Conservation (phyloP, 2,329 filamentous ascomycete genomes). For the Aspergillaceae sp. region DNA sequence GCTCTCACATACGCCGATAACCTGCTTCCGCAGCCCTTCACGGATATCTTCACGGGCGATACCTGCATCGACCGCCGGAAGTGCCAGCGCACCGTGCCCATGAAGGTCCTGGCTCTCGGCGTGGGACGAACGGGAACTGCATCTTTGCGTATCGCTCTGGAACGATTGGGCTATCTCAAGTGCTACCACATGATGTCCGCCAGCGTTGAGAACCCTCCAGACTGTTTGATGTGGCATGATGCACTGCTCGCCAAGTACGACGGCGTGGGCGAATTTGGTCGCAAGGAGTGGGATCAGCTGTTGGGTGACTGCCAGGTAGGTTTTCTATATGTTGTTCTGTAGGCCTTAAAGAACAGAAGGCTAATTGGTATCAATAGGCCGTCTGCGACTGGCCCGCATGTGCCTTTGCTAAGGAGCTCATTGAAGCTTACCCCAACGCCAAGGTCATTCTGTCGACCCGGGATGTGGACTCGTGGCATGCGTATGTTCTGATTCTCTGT, state of each 20-base stretch:
- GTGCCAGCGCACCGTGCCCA: conserved; percentile 59
- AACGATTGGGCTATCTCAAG: conserved; percentile 57
- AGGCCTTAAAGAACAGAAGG: not conserved
- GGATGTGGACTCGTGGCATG: conserved; percentile 57
- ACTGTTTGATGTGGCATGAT: conserved; percentile 62
- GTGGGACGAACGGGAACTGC: conserved; percentile 63
- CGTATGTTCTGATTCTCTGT: conserved; percentile 20
- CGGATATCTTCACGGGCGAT: conserved; percentile 50
- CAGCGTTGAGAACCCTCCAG: conserved; percentile 59
- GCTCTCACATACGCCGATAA: conserved; percentile 30
- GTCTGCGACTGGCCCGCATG: conserved; percentile 62
- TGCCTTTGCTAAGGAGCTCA: conserved; percentile 60
- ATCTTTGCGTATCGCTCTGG: conserved; percentile 58
- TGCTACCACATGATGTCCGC: conserved; percentile 68
- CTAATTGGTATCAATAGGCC: conserved; percentile 32
- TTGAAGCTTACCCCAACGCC: conserved; percentile 62
- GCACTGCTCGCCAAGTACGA: conserved; percentile 57
- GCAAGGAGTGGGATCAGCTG: conserved; percentile 61
- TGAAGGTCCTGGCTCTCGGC: conserved; percentile 63
- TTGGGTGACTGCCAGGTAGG: conserved; percentile 51
- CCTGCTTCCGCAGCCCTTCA: conserved; percentile 32
- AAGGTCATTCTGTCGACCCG: conserved; percentile 62
- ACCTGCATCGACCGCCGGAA: conserved; percentile 59
- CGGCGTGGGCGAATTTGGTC: conserved; percentile 53
- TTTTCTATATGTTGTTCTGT: not conserved